Evolutionary conservation across 371 early-diverging fungal species (phyloP).

Genomic region (Apophysomyces ossiformis): DNA sequence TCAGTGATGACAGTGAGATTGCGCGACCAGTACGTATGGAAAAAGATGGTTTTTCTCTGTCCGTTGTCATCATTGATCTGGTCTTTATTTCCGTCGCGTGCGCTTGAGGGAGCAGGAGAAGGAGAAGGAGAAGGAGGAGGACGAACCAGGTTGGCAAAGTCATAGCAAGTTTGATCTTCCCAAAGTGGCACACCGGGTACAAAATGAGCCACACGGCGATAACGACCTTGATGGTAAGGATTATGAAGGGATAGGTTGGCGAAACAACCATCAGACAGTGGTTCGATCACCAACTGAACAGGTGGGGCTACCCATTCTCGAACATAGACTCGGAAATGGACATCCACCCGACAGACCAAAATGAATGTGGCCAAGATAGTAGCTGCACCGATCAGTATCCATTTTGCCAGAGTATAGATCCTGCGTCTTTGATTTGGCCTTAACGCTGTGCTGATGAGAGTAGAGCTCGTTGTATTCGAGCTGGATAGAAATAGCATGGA

Average conservation of each 20-base stretch:
- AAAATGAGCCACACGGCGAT: slow-evolving; percentile 31
- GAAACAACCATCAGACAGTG: slow-evolving; percentile 20
- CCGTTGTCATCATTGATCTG: background rate
- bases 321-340: slow-evolving; percentile 50
- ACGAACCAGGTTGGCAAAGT: slow-evolving; percentile 44
- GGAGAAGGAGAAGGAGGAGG: slow-evolving; percentile 5
- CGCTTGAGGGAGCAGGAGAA: no score
- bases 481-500: no score
- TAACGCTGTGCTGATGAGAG: no score
- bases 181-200: slow-evolving; percentile 49
- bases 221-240: slow-evolving; percentile 31
- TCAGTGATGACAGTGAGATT: slow-evolving; percentile 24
- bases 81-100: background rate
- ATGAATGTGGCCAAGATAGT: slow-evolving; percentile 25
- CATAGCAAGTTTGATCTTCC: slow-evolving; percentile 55
- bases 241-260: background rate
- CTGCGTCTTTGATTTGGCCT: no score
- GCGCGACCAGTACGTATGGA: slow-evolving; percentile 34
- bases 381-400: no score
- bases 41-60: slow-evolving; percentile 22
- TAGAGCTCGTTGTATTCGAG: no score
- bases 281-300: slow-evolving; percentile 31
- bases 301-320: slow-evolving; percentile 46
- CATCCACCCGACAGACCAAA: slow-evolving; percentile 41
- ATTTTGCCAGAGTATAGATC: no score